Base-by-base conservation (phyloP, 192 early-diverging fungal species). In the Radiomyces spectabilis region DNA sequence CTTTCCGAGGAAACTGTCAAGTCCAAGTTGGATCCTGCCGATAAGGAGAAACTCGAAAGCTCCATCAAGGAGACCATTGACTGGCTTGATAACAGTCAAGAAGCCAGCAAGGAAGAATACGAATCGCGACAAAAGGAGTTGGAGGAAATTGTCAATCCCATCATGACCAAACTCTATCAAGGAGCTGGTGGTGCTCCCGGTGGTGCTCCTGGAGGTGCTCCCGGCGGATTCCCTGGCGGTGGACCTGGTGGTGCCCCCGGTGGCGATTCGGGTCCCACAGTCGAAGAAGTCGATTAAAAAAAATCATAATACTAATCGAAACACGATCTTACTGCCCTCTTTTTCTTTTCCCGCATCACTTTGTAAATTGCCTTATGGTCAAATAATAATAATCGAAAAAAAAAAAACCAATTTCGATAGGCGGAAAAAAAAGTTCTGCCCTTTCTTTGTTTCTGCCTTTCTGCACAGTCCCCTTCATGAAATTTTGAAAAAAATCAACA, bases 101-200 rank as follows among this genome's bases (percentile, higher is more conserved):
- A 97, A 79, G 96, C 89, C 45, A 84, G 87, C 67, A 99, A 94
- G 82, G 94, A 97, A 74, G 96, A 99, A 82, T 97, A 88, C 71
- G 93, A 97, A 76, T 61, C 78, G 66, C 83, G 82, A 69, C 90
- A 94, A 79, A 97, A 96, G 86, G 85, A 93, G 61, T 82, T 99
- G 46, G 92, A 97, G 79, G 79, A 79, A 63, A 59, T 89, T 54
- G 92, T 93, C 63, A 94, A 95, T 85, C 93, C 94, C 61, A 96
- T 99, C 83, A 97, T 97, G 89, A 85, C 76, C 70, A 92, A 89
- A 78, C 68, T 98, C 69, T 97, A 98, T 79, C 90, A 92, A 82
- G 91, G 93, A 70, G 69, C 77, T 51, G 82, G 79, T 47, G 85
- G 72, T 61, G 69, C 83, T 59, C 88, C 92, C 55, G 92, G 91